A percentile compares a stretch with the other conserved stretches of the same genome.
phyloP scores from a whole-genome alignment of 1,284 basidiomycete genomes.

The Apiotrichum gamsii region DNA sequence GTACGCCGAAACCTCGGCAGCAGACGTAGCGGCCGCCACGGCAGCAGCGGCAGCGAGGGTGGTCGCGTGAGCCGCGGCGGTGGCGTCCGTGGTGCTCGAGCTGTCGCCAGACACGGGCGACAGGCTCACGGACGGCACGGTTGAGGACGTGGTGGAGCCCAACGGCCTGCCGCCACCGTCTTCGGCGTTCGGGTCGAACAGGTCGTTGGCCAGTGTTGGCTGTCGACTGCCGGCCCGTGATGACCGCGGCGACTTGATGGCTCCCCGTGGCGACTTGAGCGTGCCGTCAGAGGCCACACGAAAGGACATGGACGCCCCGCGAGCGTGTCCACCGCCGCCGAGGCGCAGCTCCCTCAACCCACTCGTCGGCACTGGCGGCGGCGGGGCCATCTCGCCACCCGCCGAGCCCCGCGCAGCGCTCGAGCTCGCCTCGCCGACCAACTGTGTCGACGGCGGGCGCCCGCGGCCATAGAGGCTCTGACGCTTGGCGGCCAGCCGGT shows the following conservation, averaged over 20 bases:
- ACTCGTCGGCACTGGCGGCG: slow-evolving; percentile 14
- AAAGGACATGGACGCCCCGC: background rate
- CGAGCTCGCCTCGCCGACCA: background rate
- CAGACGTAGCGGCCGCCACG: background rate
- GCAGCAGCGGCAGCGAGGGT: background rate
- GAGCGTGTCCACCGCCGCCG: slow-evolving; percentile 5
- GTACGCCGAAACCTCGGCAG: background rate
- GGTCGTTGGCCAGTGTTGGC: background rate
- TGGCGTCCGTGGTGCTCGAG: background rate
- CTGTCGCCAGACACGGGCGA: too few species aligned
- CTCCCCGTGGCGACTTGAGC: background rate
- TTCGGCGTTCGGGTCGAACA: background rate
- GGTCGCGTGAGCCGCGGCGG: background rate
- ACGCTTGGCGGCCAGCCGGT: slow-evolving; percentile 8
- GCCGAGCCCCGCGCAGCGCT: background rate
- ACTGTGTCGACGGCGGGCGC: slow-evolving; percentile 3
- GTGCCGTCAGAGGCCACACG: slow-evolving; percentile 2
- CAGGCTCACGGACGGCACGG: too few species aligned
- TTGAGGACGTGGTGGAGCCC: too few species aligned
- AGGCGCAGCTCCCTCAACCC: slow-evolving; percentile 37
- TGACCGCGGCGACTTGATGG: background rate
- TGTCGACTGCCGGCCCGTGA: background rate
- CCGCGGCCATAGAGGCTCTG: slow-evolving; percentile 11
- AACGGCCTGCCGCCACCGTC: too few species aligned
- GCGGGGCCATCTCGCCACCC: too few species aligned